These are phyloP conservation scores for Periglandula ipomoeae DNA, from an alignment of 2,329 filamentous ascomycete genomes.

Conservation along the genomic window DNA sequence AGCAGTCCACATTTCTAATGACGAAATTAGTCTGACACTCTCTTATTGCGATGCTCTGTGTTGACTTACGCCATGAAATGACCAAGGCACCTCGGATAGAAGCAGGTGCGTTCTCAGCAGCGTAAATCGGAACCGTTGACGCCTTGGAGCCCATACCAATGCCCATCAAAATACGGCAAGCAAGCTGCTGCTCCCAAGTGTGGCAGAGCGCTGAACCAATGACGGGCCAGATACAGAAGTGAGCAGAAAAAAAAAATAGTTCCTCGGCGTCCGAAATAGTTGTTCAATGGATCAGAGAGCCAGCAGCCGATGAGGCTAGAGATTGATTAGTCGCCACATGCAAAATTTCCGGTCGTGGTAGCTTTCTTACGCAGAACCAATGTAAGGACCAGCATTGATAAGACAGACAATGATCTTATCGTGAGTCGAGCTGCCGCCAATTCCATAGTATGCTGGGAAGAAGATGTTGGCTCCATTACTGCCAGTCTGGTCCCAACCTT, in stretches of 20 bases:
- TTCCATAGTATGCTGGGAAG: slow-evolving; percentile 40
- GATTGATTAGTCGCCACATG: slow-evolving; percentile 5
- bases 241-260: slow-evolving; percentile 64
- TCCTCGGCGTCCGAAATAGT: slow-evolving; percentile 31
- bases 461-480: slow-evolving; percentile 53
- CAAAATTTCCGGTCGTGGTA: slow-evolving; percentile 10
- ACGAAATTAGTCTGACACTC: not conserved
- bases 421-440: slow-evolving; percentile 20
- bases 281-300: slow-evolving; percentile 55
- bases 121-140: slow-evolving; percentile 61
- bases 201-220: slow-evolving; percentile 57
- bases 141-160: slow-evolving; percentile 61
- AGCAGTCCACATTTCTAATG: slow-evolving; percentile 52
- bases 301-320: slow-evolving; percentile 44
- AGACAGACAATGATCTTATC: slow-evolving; percentile 49
- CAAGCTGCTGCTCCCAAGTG: slow-evolving; percentile 58
- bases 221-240: slow-evolving; percentile 57
- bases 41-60: not conserved
- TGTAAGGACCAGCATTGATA: slow-evolving; percentile 49
- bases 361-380: slow-evolving; percentile 31
- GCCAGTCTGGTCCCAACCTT: slow-evolving; percentile 58
- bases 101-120: slow-evolving; percentile 62
- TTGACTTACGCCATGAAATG: slow-evolving; percentile 57
- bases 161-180: slow-evolving; percentile 58
- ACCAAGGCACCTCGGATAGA: slow-evolving; percentile 64